A percentile compares a stretch with the other conserved stretches of the same genome.
Evolutionary conservation across 2,329 filamentous ascomycete genomes (phyloP).

Genomic region (Mycosphaerelloides madeirae): DNA sequence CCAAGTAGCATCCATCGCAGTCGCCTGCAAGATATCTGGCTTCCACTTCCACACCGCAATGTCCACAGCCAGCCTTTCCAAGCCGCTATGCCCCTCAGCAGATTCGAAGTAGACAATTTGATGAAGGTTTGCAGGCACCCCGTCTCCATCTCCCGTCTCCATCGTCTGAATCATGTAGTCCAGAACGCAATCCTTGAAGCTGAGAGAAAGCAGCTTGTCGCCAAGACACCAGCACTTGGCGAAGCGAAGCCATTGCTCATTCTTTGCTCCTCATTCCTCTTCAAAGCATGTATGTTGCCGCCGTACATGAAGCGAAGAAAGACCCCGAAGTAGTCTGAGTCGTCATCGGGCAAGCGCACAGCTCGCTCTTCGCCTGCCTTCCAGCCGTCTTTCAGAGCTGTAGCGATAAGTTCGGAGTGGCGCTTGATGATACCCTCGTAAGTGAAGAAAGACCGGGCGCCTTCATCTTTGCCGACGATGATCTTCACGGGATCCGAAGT

Average conservation of each 20-base stretch:
- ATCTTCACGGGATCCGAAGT: no score
- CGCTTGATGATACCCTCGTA: neutral
- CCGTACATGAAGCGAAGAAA: constrained; percentile 18
- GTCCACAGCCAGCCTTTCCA: neutral
- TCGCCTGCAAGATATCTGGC: neutral
- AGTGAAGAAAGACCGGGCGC: neutral
- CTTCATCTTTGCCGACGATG: neutral
- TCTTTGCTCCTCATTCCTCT: neutral
- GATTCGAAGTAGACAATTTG: neutral
- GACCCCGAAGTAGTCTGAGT: constrained; percentile 7
- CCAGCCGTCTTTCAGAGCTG: constrained; percentile 7
- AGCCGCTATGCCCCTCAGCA: neutral
- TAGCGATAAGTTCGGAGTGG: constrained; percentile 4
- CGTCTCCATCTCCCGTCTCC: neutral
- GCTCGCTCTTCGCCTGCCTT: constrained; percentile 6
- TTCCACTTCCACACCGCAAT: neutral
- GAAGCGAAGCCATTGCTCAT: neutral
- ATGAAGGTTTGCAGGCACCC: neutral
- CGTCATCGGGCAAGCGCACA: constrained; percentile 7
- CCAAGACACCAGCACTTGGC: constrained; percentile 18
- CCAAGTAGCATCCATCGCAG: neutral
- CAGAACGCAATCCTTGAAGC: constrained; percentile 21
- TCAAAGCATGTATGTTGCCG: neutral
- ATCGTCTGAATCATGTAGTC: constrained; percentile 12
- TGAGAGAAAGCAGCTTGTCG: constrained; percentile 16